phyloP scores from a whole-genome alignment of 228 moss, liverwort and hornwort species.

The Sphagnum fallax region DNA sequence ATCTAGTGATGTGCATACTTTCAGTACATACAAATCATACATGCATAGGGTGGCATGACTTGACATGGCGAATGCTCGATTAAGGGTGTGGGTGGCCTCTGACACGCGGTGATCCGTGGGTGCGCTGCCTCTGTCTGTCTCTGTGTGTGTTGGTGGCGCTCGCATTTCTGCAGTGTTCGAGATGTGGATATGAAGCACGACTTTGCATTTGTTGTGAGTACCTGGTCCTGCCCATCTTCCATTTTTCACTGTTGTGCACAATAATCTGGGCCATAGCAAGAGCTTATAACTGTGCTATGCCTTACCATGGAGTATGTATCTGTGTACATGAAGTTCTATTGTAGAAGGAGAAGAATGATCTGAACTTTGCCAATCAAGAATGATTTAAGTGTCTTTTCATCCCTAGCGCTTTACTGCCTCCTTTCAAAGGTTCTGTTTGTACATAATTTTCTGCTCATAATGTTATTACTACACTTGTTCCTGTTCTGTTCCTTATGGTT shows the following conservation, averaged over 20 bases:
- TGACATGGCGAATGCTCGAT: slow-evolving; percentile 3
- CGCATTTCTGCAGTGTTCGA: slow-evolving; percentile 99
- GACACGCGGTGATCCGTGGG: slow-evolving; percentile 90
- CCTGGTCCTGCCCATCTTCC: slow-evolving; percentile 7
- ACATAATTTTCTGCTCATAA: too few relatives aligned
- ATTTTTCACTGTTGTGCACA: background rate
- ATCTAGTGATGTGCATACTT: slow-evolving; percentile 68
- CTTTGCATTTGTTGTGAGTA: slow-evolving; percentile 99
- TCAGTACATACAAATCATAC: background rate
- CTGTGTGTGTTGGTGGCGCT: slow-evolving; percentile 59
- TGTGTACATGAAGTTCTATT: too few relatives aligned
- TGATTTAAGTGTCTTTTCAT: too few relatives aligned
- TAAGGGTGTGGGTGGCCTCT: slow-evolving; percentile 99
- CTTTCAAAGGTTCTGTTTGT: too few relatives aligned
- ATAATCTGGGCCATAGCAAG: too few relatives aligned
- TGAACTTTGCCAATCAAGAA: too few relatives aligned
- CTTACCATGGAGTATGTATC: too few relatives aligned
- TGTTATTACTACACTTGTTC: too few relatives aligned
- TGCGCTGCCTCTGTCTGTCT: slow-evolving; percentile 59
- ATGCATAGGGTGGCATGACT: background rate
- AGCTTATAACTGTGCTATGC: too few relatives aligned
- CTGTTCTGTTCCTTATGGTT: too few relatives aligned
- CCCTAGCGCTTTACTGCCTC: too few relatives aligned
- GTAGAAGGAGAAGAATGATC: too few relatives aligned
- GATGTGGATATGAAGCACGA: slow-evolving; percentile 99